Evolutionary conservation across 208 protist genomes (phyloP).

Genomic region (Leishmania tropica): DNA sequence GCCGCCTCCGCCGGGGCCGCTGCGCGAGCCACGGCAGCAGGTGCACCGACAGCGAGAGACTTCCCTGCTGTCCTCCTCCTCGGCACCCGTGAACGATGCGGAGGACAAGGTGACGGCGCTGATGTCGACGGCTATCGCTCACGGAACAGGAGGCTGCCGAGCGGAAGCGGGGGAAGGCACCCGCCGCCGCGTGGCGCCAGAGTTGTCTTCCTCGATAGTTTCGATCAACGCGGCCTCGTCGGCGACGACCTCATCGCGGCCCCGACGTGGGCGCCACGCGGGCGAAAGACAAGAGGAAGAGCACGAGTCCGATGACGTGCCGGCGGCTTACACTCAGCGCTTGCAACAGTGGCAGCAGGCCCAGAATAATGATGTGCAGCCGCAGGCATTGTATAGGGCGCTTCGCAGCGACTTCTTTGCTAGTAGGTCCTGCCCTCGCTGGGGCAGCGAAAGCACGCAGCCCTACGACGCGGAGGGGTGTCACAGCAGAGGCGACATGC

Average conservation of each 20-base stretch:
- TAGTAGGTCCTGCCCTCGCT: background rate
- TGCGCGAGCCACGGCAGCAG: background rate
- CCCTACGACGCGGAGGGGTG: constrained; percentile 2
- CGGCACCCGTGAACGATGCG: background rate
- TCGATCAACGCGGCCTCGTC: background rate
- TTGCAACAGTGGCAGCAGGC: background rate
- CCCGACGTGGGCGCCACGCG: background rate
- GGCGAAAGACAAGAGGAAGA: background rate
- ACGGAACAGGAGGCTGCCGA: background rate
- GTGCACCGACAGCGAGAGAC: background rate
- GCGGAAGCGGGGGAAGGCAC: background rate
- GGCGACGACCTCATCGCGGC: background rate
- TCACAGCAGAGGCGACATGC: background rate
- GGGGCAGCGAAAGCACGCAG: constrained; percentile 6
- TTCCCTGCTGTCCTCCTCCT: background rate
- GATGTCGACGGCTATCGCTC: background rate
- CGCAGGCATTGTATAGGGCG: background rate
- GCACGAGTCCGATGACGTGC: background rate
- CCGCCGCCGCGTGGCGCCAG: background rate
- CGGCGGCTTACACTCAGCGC: constrained; percentile 2
- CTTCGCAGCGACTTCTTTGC: background rate
- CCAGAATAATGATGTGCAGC: background rate
- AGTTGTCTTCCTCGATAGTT: background rate
- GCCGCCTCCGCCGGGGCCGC: background rate
- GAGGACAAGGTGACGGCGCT: background rate